These are phyloP conservation scores for Colletotrichum acutatum DNA, from an alignment of 2,329 filamentous ascomycete genomes.

Conservation along the genomic window DNA sequence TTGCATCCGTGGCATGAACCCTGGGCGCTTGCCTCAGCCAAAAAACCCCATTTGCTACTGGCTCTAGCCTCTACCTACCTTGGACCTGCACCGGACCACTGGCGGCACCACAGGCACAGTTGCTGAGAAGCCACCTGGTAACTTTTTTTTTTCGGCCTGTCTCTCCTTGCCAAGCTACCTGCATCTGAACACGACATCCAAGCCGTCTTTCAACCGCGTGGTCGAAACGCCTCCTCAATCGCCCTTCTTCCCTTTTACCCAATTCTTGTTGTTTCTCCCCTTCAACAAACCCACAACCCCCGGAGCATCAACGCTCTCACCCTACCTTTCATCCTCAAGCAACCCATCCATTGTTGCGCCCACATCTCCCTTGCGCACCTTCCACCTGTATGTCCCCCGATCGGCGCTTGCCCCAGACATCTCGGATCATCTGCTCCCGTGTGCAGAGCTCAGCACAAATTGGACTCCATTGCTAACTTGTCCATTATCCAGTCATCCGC, in stretches of 20 bases:
- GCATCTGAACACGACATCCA: slow-evolving; percentile 36
- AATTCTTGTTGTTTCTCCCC: slow-evolving; percentile 1
- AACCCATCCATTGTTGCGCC: slow-evolving; percentile 23
- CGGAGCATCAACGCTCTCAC: slow-evolving; percentile 19
- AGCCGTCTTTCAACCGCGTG: slow-evolving; percentile 31
- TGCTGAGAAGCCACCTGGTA: slow-evolving; percentile 35
- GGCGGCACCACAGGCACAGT: slow-evolving; percentile 46
- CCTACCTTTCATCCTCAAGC: slow-evolving; percentile 36
- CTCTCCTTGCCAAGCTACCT: slow-evolving; percentile 31
- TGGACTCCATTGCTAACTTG: slow-evolving; percentile 6
- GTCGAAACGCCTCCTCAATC: slow-evolving; percentile 34
- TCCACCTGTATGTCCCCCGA: slow-evolving; percentile 21
- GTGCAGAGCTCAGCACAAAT: slow-evolving; percentile 5
- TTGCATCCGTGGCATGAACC: slow-evolving; percentile 23
- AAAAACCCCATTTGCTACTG: slow-evolving; percentile 19
- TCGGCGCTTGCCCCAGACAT: slow-evolving; percentile 6
- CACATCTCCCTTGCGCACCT: slow-evolving; percentile 17
- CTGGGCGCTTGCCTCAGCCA: slow-evolving; percentile 2
- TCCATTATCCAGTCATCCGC: not conserved
- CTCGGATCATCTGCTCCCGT: slow-evolving; percentile 8
- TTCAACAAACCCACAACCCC: slow-evolving; percentile 1
- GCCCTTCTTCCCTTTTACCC: slow-evolving; percentile 30
- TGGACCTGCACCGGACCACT: slow-evolving; percentile 33
- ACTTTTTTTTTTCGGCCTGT: slow-evolving; percentile 29
- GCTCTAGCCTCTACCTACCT: slow-evolving; percentile 14